These are phyloP conservation scores for Ascoidea rubescens DNA, from an alignment of 805 yeast genomes.

Conservation along the genomic window DNA sequence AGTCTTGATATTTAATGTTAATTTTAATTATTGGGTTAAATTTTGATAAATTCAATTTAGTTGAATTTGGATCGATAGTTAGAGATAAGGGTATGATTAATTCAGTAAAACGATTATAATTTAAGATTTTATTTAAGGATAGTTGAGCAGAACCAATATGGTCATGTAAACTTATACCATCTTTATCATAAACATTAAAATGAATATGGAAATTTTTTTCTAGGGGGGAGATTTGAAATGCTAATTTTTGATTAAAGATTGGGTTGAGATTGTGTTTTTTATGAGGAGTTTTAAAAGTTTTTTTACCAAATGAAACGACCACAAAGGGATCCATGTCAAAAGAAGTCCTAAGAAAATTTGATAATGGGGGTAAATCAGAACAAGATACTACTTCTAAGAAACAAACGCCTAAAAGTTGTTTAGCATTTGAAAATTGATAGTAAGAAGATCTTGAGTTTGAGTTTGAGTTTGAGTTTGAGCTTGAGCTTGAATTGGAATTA, in stretches of 20 bases:
- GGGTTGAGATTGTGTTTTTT: slow-evolving; percentile 75
- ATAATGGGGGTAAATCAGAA: slow-evolving; percentile 64
- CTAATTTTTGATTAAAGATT: slow-evolving; percentile 61
- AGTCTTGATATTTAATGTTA: slow-evolving; percentile 53
- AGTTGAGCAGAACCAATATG: slow-evolving; percentile 56
- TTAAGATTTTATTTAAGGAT: slow-evolving; percentile 34
- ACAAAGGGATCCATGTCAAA: slow-evolving; percentile 97
- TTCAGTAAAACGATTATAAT: slow-evolving; percentile 15
- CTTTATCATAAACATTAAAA: slow-evolving; percentile 74
- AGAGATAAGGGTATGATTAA: background rate
- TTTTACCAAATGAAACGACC: slow-evolving; percentile 78
- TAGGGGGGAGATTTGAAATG: slow-evolving; percentile 58
- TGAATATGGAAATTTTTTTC: slow-evolving; percentile 55
- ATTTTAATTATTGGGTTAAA: slow-evolving; percentile 43
- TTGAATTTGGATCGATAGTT: slow-evolving; percentile 4
- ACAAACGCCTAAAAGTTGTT: slow-evolving; percentile 49
- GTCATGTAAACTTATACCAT: slow-evolving; percentile 71
- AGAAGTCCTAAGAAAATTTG: slow-evolving; percentile 49
- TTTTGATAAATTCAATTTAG: slow-evolving; percentile 11
- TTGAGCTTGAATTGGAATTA: slow-evolving; percentile 4
- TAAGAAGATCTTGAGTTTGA: slow-evolving; percentile 4
- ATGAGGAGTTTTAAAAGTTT: slow-evolving; percentile 77
- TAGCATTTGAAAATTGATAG: slow-evolving; percentile 23
- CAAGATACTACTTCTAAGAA: slow-evolving; percentile 68
- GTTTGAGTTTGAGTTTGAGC: slow-evolving; percentile 5